These are phyloP conservation scores for Plantago major DNA, from an alignment of 257 asterid species.

Conservation along the genomic window DNA sequence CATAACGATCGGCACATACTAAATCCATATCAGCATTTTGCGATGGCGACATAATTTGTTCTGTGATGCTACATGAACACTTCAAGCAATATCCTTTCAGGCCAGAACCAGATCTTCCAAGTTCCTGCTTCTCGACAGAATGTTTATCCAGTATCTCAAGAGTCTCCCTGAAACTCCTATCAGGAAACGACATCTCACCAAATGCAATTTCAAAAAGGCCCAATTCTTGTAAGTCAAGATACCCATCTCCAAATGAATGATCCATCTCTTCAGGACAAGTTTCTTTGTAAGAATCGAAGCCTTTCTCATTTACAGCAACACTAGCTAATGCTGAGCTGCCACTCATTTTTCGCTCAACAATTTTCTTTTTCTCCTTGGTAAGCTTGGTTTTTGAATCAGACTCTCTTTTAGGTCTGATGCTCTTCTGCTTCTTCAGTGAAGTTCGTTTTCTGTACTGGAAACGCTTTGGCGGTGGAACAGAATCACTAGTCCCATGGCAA, in stretches of 20 bases:
- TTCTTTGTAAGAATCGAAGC: slow-evolving; percentile 18
- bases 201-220: slow-evolving; percentile 34
- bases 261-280: slow-evolving; percentile 15
- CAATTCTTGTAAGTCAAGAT: slow-evolving; percentile 13
- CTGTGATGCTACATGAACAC: slow-evolving; percentile 28
- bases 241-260: slow-evolving; percentile 18
- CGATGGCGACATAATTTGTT: slow-evolving; percentile 16
- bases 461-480: slow-evolving; percentile 36
- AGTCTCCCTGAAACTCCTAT: slow-evolving; percentile 42
- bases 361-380: slow-evolving; percentile 29
- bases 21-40: slow-evolving; percentile 14
- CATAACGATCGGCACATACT: neutral
- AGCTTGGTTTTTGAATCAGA: slow-evolving; percentile 18
- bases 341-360: slow-evolving; percentile 12
- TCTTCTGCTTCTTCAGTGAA: slow-evolving; percentile 40
- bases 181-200: slow-evolving; percentile 52
- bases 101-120: slow-evolving; percentile 24
- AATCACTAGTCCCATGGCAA: slow-evolving; percentile 36
- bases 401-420: slow-evolving; percentile 24
- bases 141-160: slow-evolving; percentile 27
- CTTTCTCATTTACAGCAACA: slow-evolving; percentile 13
- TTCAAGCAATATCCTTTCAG: slow-evolving; percentile 24
- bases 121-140: slow-evolving; percentile 22
- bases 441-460: slow-evolving; percentile 34
- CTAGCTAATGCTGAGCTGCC: slow-evolving; percentile 1